A percentile compares a stretch with the other conserved stretches of the same genome.
Evolutionary conservation across 306 rosid genomes (phyloP).

Genomic region (Vigna angularis): DNA sequence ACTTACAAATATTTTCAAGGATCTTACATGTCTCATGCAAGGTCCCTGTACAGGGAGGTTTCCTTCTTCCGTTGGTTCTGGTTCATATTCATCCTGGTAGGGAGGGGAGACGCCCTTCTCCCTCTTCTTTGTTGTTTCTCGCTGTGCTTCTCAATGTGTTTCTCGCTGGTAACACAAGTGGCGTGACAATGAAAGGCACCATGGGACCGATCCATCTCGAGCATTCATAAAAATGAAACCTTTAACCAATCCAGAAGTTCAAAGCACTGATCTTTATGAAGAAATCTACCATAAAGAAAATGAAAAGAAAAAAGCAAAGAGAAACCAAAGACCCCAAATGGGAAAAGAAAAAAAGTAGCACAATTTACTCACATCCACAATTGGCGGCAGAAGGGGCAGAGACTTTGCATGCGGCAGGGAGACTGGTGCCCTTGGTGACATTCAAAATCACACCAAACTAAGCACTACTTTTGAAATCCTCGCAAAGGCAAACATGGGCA

Average conservation of each 20-base stretch:
- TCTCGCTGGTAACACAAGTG: background rate
- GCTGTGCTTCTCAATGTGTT: background rate
- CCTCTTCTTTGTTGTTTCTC: no score
- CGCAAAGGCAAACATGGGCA: constrained; percentile 76
- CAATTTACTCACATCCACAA: constrained; percentile 67
- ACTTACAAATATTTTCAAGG: no score
- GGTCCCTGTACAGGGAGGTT: no score
- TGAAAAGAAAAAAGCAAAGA: background rate
- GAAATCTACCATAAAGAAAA: background rate
- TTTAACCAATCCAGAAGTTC: background rate
- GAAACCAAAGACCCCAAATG: background rate
- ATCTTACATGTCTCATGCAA: no score
- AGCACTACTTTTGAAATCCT: constrained; percentile 84
- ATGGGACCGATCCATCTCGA: background rate
- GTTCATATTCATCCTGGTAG: no score
- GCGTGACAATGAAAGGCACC: no score
- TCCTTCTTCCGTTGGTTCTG: no score
- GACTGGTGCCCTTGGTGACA: constrained; percentile 76
- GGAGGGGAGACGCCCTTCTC: no score
- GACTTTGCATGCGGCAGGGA: constrained; percentile 89
- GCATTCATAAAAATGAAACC: constrained; percentile 37
- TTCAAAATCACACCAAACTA: constrained; percentile 87
- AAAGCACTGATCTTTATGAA: background rate
- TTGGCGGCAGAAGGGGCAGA: constrained; percentile 76
- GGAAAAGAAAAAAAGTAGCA: background rate